Percentiles rank a stretch among this genome's conserved stretches.
Evolutionary conservation across 768 basidiomycete genomes (phyloP).

Genomic region (Tephrocybe sp.): DNA sequence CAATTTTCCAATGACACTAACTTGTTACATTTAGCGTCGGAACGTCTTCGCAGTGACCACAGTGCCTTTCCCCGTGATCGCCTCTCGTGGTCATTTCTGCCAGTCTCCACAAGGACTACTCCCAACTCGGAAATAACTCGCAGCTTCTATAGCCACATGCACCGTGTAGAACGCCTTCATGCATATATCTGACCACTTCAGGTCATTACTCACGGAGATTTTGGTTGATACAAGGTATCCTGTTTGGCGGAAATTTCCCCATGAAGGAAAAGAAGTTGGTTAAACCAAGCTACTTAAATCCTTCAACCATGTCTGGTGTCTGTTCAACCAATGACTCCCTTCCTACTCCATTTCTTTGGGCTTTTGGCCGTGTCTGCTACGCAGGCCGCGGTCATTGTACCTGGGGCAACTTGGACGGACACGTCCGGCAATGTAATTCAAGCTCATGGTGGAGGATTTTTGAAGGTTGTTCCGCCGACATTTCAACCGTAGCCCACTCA

Average conservation of each 20-base stretch:
- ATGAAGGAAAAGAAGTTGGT: too few species aligned
- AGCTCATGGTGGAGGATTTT: slow-evolving; percentile 58
- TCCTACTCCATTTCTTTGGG: slow-evolving; percentile 8
- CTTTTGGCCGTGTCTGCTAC: slow-evolving; percentile 15
- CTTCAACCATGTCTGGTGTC: neutral
- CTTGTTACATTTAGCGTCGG: neutral
- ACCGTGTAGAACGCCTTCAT: too few species aligned
- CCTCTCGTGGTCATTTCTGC: slow-evolving; percentile 6
- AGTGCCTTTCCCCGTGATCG: slow-evolving; percentile 7
- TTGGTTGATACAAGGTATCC: neutral
- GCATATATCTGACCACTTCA: too few species aligned
- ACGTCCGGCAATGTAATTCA: slow-evolving; percentile 60
- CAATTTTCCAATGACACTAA: neutral
- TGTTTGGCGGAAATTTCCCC: neutral
- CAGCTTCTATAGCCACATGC: neutral
- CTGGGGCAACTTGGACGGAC: slow-evolving; percentile 62
- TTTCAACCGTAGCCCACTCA: neutral
- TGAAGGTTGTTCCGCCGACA: slow-evolving; percentile 44
- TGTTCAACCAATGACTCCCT: slow-evolving; percentile 2
- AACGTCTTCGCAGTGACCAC: neutral
- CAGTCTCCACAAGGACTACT: neutral
- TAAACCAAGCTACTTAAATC: neutral
- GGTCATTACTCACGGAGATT: neutral
- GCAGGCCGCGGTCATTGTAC: slow-evolving; percentile 47
- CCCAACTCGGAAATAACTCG: slow-evolving; percentile 8